Evolutionary conservation across 352 stramenopile genomes (phyloP), one percentile per base, ranked within the genome.

Genomic region (Globisporangium paddicum): DNA sequence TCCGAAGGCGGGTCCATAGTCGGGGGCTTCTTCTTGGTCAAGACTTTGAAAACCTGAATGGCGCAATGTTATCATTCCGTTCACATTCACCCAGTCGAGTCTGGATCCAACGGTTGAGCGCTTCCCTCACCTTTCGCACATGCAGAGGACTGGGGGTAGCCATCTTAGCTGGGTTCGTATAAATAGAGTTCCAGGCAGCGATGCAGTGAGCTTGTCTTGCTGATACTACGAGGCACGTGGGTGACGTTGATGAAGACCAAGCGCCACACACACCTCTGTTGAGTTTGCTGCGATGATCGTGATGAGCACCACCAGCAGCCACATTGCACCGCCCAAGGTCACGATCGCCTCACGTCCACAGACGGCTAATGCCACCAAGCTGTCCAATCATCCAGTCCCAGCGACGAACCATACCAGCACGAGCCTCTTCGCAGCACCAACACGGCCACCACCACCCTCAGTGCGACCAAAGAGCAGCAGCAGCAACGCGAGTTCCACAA

Each of bases 271-370:
- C n/a, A n/a, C n/a, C 2, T 45, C 5, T 21, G 40, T 44, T 41
- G 35, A 41, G 35, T 41, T 3, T 18, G 14, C 26, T 25, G 46
- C 30, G 26, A 26, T 53, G 47, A 45, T 45, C 5, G 40, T 45
- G 40, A 40, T 40, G 10, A 25, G 19, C 16, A 21, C 7, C 25
- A 52, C 25, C 7, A 53, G 28, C 26, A 46, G 10, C 2, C 55
- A 54, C 6, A n/a, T 55, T 40, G 55, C 55, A 28, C 60, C 64
- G 21, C 67, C 67, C 48, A 57, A 54, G 54, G 40, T 77, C 47
- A 40, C 70, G 25, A 72, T 75, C 46, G 42, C 62, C 4, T 25
- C 40, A 5, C 51, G 70, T 38, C 70, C 67, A 25, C 64, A 62
- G 42, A 64, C 70, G 26, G 28, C 21, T 8, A n/a, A n/a, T n/a